Conservation (phyloP, 805 yeast genomes). For the Metschnikowia picachoensis region DNA sequence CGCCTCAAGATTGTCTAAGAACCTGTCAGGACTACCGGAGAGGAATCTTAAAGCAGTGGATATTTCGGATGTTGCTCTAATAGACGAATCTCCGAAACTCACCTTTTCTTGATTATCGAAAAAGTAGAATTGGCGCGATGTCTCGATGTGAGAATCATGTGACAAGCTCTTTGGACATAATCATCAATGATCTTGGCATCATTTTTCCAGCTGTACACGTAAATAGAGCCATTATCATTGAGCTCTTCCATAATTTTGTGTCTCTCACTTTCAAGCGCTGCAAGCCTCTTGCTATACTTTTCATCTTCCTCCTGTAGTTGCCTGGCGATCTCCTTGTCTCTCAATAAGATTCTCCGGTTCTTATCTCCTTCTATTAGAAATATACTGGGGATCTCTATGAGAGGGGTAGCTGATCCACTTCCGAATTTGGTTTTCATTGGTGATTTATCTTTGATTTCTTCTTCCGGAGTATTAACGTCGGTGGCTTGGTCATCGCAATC, state of each 20-base stretch:
- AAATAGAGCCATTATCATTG: conserved; percentile 30
- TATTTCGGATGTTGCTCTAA: not conserved
- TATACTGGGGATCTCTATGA: conserved; percentile 25
- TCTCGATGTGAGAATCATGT: conserved; percentile 1
- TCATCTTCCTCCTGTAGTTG: conserved; percentile 19
- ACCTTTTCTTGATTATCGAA: conserved; percentile 9
- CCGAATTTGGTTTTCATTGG: too few species aligned
- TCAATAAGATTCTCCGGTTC: conserved; percentile 22
- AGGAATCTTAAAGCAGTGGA: not conserved
- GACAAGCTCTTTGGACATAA: conserved; percentile 13
- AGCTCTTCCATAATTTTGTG: conserved; percentile 23
- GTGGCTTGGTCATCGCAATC: not conserved
- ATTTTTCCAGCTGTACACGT: conserved; percentile 17
- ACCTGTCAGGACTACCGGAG: not conserved
- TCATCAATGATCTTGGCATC: conserved; percentile 22
- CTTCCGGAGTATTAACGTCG: not conserved
- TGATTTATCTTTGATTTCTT: not conserved
- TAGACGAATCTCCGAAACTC: not conserved
- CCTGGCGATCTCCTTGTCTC: conserved; percentile 19
- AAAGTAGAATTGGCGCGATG: conserved; percentile 24
- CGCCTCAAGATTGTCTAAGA: not conserved
- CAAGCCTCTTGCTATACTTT: conserved; percentile 7
- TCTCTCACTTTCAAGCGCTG: conserved; percentile 9
- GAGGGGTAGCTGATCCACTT: not conserved
- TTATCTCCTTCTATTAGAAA: conserved; percentile 27